Evolutionary conservation across 768 basidiomycete genomes (phyloP).

Genomic region (Pisolithus tinctorius): DNA sequence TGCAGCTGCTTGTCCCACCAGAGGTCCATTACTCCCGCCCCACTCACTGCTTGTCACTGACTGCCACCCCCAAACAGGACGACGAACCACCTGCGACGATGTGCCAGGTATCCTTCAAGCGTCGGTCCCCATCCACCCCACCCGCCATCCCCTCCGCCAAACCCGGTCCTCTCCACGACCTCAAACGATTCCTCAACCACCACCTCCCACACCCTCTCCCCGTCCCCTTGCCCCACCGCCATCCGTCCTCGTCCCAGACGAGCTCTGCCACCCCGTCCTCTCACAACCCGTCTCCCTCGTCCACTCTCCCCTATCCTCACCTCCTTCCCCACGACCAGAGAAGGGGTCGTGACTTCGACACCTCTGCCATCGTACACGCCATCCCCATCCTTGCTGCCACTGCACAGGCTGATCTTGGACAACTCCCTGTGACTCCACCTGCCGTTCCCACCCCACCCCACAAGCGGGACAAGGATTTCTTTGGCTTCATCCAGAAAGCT

Average conservation of each 20-base stretch:
- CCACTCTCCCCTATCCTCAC: constrained; percentile 26
- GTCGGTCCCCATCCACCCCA: neutral
- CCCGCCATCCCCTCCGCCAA: constrained; percentile 12
- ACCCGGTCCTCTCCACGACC: constrained; percentile 79
- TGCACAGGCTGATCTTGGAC: neutral
- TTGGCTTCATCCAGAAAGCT: constrained; percentile 31
- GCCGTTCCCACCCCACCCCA: constrained; percentile 15
- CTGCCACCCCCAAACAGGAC: constrained; percentile 9
- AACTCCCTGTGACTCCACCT: constrained; percentile 6
- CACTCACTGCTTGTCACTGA: constrained; percentile 2
- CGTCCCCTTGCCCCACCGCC: constrained; percentile 19
- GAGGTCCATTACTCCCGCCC: neutral
- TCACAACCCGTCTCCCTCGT: constrained; percentile 19
- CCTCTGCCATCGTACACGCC: constrained; percentile 25
- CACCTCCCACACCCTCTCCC: constrained; percentile 63
- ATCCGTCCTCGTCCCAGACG: constrained; percentile 23
- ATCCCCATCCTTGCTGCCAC: constrained; percentile 18
- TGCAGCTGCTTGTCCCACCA: constrained; percentile 21
- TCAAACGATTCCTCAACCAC: constrained; percentile 92
- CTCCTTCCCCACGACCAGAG: constrained; percentile 30
- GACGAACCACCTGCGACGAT: constrained; percentile 5
- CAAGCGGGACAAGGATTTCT: constrained; percentile 16
- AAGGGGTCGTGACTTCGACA: constrained; percentile 31
- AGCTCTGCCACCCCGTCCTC: constrained; percentile 21
- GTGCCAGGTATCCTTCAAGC: neutral